phyloP scores from a whole-genome alignment of 2,329 filamentous ascomycete species.

The Juglanconis sp. region DNA sequence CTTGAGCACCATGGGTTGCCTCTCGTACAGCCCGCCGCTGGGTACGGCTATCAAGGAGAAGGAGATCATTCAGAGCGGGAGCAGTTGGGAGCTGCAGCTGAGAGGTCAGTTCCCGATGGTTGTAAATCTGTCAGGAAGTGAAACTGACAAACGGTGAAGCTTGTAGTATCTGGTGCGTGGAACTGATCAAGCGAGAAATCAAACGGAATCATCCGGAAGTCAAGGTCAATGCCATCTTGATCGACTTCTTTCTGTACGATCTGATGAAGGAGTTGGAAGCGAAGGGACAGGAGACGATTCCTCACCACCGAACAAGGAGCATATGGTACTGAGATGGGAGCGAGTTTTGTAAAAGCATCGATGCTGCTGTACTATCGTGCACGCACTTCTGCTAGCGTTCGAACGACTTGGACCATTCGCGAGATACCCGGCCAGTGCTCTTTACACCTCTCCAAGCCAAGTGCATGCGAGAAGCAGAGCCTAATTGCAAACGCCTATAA shows the following conservation, averaged over 20 bases:
- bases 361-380: neutral
- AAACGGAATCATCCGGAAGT: constrained; percentile 66
- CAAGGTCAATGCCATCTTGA: constrained; percentile 80
- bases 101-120: constrained; percentile 54
- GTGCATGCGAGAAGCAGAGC: neutral
- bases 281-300: constrained; percentile 58
- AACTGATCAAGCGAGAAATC: constrained; percentile 82
- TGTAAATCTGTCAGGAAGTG: neutral
- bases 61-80: constrained; percentile 66
- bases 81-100: constrained; percentile 80
- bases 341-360: neutral
- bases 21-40: constrained; percentile 80
- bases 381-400: neutral
- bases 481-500: constrained; percentile 3
- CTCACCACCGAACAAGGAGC: constrained; percentile 85
- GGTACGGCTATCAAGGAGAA: constrained; percentile 65
- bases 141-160: constrained; percentile 40
- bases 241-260: constrained; percentile 98
- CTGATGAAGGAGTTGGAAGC: constrained; percentile 82
- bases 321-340: constrained; percentile 76
- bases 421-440: neutral
- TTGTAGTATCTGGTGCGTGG: constrained; percentile 94
- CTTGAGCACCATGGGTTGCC: constrained; percentile 74
- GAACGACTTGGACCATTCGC: neutral
- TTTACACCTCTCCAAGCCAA: neutral